These are phyloP conservation scores for Zalaria sp. DNA, from an alignment of 2,329 filamentous ascomycete species.

Conservation along the genomic window DNA sequence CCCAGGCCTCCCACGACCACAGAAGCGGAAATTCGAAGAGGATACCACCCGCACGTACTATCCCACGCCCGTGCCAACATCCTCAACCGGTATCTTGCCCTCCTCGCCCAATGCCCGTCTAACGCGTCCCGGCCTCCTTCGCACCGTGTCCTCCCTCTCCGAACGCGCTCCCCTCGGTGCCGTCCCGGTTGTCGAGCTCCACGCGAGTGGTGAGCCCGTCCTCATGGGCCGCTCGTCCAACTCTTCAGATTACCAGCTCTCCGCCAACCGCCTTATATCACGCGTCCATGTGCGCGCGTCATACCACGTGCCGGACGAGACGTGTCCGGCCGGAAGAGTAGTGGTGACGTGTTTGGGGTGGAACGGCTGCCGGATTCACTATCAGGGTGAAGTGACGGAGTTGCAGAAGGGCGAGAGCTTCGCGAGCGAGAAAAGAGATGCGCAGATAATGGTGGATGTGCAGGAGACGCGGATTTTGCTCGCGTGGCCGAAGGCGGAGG, in stretches of 20 bases:
- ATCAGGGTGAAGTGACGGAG: constrained; percentile 75
- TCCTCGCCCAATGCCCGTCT: constrained; percentile 59
- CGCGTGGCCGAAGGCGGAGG: constrained; percentile 56
- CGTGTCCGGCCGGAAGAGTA: constrained; percentile 60
- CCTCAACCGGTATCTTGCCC: constrained; percentile 79
- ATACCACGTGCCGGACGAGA: constrained; percentile 57
- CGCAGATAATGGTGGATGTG: constrained; percentile 89
- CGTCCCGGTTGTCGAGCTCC: constrained; percentile 70
- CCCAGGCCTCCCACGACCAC: constrained; percentile 51
- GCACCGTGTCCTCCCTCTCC: constrained; percentile 50
- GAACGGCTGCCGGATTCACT: constrained; percentile 91
- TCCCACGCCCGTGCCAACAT: constrained; percentile 87
- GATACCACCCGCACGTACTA: constrained; percentile 48
- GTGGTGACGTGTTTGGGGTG: constrained; percentile 87
- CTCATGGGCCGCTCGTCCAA: constrained; percentile 89
- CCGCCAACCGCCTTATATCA: constrained; percentile 82
- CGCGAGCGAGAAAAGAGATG: constrained; percentile 72
- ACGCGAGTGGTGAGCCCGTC: constrained; percentile 65
- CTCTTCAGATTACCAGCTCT: constrained; percentile 89
- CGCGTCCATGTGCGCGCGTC: constrained; percentile 82
- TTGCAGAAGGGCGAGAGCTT: constrained; percentile 80
- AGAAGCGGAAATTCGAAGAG: constrained; percentile 48
- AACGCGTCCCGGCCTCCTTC: constrained; percentile 38
- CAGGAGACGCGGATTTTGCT: constrained; percentile 83
- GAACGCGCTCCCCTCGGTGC: constrained; percentile 74